A percentile compares a stretch with the other conserved stretches of the same genome.
Conservation (phyloP, 2,329 filamentous ascomycete species). For the Ceratocystis papillata region DNA sequence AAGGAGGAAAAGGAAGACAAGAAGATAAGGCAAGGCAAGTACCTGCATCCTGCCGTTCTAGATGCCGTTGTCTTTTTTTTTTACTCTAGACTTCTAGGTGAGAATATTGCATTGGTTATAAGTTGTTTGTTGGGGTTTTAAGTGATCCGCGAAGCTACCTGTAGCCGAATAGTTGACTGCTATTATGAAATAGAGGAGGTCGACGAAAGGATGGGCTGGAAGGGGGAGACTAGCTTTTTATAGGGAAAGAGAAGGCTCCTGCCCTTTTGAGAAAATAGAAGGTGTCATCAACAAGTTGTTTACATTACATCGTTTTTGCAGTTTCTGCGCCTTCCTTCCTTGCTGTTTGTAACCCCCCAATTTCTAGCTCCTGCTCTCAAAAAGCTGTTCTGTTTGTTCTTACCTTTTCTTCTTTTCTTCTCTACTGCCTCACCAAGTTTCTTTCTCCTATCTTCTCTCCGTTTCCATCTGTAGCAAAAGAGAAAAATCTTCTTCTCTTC, state of each 20-base stretch:
- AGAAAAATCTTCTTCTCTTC: background rate
- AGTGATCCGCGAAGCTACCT: too few relatives aligned
- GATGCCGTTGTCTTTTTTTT: background rate
- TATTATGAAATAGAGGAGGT: too few relatives aligned
- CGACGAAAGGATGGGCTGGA: too few relatives aligned
- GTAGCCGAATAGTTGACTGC: too few relatives aligned
- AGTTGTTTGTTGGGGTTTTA: too few relatives aligned
- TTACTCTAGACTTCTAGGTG: background rate
- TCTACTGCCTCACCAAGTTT: background rate
- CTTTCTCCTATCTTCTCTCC: background rate
- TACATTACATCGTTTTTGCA: background rate
- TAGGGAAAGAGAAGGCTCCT: background rate
- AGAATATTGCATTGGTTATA: too few relatives aligned
- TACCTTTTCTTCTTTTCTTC: background rate
- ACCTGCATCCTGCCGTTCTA: constrained; percentile 11
- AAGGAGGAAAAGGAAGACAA: background rate
- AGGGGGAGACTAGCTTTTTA: too few relatives aligned
- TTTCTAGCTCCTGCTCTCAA: constrained; percentile 1
- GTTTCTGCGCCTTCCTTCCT: constrained; percentile 11
- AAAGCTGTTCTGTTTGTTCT: background rate
- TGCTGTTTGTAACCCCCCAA: background rate
- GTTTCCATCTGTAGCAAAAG: background rate
- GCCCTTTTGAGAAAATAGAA: background rate
- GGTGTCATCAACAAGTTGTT: background rate
- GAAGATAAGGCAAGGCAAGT: background rate